A percentile compares a stretch with the other conserved stretches of the same genome.
Evolutionary conservation across 139 green algal genomes (phyloP).

Genomic region (Coelastrella sp.): DNA sequence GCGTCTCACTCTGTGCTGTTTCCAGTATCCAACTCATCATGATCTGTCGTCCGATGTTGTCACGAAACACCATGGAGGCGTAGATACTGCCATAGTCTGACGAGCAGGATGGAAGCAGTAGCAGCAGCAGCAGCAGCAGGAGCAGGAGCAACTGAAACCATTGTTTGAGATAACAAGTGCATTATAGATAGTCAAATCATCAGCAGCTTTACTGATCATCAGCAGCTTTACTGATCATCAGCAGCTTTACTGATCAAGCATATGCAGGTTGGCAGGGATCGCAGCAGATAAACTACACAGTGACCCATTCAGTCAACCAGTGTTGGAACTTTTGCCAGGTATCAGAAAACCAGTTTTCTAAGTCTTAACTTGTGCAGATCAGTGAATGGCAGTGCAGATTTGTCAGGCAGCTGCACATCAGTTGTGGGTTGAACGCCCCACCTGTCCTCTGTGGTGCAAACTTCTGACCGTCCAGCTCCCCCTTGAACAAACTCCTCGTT

Average conservation of each 20-base stretch:
- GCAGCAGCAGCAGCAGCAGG: background rate
- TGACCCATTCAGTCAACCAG: too few relatives aligned
- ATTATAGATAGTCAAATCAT: background rate
- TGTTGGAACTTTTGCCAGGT: too few relatives aligned
- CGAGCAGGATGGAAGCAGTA: background rate
- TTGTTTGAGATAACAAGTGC: background rate
- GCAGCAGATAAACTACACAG: too few relatives aligned
- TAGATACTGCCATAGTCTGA: slow-evolving; percentile 31
- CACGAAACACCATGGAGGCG: slow-evolving; percentile 30
- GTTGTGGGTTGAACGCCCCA: background rate
- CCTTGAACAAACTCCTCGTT: slow-evolving; percentile 18
- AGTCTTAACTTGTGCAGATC: too few relatives aligned
- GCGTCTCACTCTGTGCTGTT: slow-evolving; percentile 7
- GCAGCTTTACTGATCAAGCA: background rate
- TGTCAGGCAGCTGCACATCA: too few relatives aligned
- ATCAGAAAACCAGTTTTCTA: too few relatives aligned
- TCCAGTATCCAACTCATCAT: slow-evolving; percentile 38
- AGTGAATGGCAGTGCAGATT: too few relatives aligned
- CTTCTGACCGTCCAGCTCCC: slow-evolving; percentile 28
- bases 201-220: background rate
- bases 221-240: background rate
- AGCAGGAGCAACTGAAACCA: background rate
- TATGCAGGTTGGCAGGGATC: too few relatives aligned
- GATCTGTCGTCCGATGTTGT: slow-evolving; percentile 7
- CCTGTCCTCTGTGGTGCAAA: slow-evolving; percentile 35